Base-by-base conservation (phyloP, 768 basidiomycete species). In the Rhizopogon roseolus region DNA sequence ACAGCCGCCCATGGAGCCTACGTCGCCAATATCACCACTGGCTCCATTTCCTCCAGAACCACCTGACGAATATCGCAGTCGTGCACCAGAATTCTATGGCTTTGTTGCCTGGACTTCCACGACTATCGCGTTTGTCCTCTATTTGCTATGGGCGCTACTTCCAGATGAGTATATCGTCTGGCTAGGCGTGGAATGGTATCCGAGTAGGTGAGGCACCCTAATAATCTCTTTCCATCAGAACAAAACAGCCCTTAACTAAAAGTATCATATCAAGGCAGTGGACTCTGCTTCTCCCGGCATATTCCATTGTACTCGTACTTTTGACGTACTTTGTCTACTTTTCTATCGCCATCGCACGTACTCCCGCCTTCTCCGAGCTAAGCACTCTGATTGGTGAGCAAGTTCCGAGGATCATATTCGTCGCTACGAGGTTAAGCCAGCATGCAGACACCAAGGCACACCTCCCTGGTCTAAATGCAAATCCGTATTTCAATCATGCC, bases 51-150 rank as follows among this genome's bases (percentile, higher is more conserved):
- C 77, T 45, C 66, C 68, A 16, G 58, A 69, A 42, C 70, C 69
- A 2, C 71, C 74, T 6, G 68, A 64, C 39, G 80, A 78, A 50
- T 65, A 71, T 55, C 81, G 80, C 56, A 86, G 83, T 65, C 82
- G 88, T 8, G 87, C 88, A 11, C 79, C 88, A 41, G 92, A 94
- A 70, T 87, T 93, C 62, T 92, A 93, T 60, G 92, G 93, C n/a
- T 94, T 93, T 65, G 89, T 88, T 5, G 89, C 88, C 14, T 90
- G 85, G 86, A 84, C 85, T 8, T 83, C 83, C 0, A 93, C 93
- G 0, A 84, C 80, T 49, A 69, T 92, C 27, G 68, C 82, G 2
- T 93, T 88, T 63, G 66, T 80, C 50, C 62, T 88, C 25, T 93
- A 88, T 64, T 62, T 92, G 34, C 71, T 92, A 6, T 94, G 92